phyloP scores from a whole-genome alignment of 352 stramenopile genomes.

The Aphanomyces invadans region DNA sequence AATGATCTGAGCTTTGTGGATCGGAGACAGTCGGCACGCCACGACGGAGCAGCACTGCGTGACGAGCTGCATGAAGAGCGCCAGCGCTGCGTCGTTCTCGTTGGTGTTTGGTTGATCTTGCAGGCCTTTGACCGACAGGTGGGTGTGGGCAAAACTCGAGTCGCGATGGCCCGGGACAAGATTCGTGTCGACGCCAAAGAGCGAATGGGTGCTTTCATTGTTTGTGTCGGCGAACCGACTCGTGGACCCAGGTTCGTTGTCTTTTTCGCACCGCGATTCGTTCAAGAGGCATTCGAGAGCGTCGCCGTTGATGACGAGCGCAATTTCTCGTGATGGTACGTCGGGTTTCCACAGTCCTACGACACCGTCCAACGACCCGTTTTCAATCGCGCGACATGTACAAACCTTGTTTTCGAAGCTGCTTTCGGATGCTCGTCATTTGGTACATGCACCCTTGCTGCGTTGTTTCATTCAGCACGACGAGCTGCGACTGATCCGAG shows the following conservation, averaged over 20 bases:
- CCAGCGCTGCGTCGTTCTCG: conserved; percentile 5
- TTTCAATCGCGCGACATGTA: not conserved
- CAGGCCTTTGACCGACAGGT: not conserved
- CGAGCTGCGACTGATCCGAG: conserved; percentile 56
- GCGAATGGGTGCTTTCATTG: not conserved
- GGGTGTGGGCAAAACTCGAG: not conserved
- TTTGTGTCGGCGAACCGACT: not conserved
- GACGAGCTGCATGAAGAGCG: conserved; percentile 62
- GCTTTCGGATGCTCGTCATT: conserved; percentile 17
- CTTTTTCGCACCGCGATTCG: not conserved
- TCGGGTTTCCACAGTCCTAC: conserved; percentile 73
- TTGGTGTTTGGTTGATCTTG: conserved; percentile 36
- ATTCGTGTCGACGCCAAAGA: not conserved
- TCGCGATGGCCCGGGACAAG: not conserved
- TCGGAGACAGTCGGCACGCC: conserved; percentile 81
- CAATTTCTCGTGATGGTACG: conserved; percentile 54
- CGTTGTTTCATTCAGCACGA: conserved; percentile 25
- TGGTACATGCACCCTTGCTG: conserved; percentile 15
- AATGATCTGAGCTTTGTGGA: conserved; percentile 82
- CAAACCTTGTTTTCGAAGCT: conserved; percentile 18
- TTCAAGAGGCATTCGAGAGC: conserved; percentile 60
- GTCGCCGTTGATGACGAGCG: conserved; percentile 76
- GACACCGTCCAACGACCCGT: not conserved
- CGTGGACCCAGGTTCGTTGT: not conserved
- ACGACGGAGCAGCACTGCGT: conserved; percentile 74